These are phyloP conservation scores for Paradendryphiella salina DNA, from an alignment of 2,329 filamentous ascomycete species.

Conservation along the genomic window DNA sequence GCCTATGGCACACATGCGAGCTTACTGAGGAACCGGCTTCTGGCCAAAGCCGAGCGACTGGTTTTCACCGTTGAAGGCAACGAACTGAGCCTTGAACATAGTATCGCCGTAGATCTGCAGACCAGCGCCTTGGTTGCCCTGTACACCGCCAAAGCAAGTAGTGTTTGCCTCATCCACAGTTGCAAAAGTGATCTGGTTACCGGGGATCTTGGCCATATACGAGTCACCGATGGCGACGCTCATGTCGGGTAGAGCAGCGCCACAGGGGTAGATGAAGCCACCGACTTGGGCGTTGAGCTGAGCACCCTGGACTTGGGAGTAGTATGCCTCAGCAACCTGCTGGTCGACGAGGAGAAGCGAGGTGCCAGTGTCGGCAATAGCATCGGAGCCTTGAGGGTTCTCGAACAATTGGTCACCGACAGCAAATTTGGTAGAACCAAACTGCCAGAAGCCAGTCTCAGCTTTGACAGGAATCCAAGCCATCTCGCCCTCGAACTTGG, in stretches of 20 bases:
- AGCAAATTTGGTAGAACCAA: constrained; percentile 60
- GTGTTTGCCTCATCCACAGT: constrained; percentile 47
- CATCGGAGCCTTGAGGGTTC: constrained; percentile 54
- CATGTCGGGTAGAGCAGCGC: constrained; percentile 49
- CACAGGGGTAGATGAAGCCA: constrained; percentile 53
- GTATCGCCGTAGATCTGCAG: constrained; percentile 67
- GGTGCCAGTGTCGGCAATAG: constrained; percentile 61
- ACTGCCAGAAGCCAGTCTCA: constrained; percentile 70
- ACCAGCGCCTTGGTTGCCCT: constrained; percentile 57
- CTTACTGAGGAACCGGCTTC: constrained; percentile 23
- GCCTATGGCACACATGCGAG: not conserved
- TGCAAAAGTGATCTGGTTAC: constrained; percentile 49
- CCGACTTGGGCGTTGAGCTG: constrained; percentile 44
- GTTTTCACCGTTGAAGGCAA: constrained; percentile 61
- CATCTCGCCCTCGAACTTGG: constrained; percentile 66
- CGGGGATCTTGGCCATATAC: constrained; percentile 61
- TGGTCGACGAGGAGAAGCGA: constrained; percentile 65
- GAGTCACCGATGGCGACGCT: constrained; percentile 60
- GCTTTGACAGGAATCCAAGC: constrained; percentile 65
- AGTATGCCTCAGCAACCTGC: constrained; percentile 54
- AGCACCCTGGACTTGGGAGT: constrained; percentile 48
- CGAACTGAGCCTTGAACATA: constrained; percentile 63
- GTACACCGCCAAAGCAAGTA: constrained; percentile 70
- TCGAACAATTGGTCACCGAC: constrained; percentile 60
- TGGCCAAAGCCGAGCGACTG: constrained; percentile 58